Base-by-base conservation (phyloP, 1,284 basidiomycete genomes). In the Cryptococcus wingfieldii region DNA sequence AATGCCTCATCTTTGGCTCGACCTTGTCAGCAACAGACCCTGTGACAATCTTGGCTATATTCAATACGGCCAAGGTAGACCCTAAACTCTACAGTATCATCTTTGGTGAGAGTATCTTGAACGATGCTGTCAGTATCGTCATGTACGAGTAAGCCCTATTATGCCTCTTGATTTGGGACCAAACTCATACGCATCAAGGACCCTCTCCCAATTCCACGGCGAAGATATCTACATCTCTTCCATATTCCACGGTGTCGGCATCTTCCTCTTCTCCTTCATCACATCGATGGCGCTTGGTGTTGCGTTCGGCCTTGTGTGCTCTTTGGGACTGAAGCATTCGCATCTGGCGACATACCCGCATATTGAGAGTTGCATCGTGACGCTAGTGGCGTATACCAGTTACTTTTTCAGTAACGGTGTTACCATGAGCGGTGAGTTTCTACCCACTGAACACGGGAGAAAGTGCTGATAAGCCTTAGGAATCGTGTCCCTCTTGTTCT, bases 71-170 rank as follows among this genome's bases (percentile, higher is more conserved):
- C 80, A 96, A 98, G 76, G 95, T 98, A 59, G 95, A 99, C 76
- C 94, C 96, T 0, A 96, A 98, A 75, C 82, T 99, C 5, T 98
- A 98, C 79, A 89, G 87, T 53, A 85, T 98, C 78, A 99, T 99
- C 67, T 99, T 98, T 72, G 96, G 96, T 37, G 95, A 98, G 78
- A 90, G 88, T 74, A 83, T 99, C 59, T 79, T 99, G 60, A 98
- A 99, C 78, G 95, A 99, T 82, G 95, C 95, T 28, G 95, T 99
- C 67, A 93, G 91, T 80, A 98, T 98, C 80, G 95, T 98, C 78
- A 96, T 99, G 90, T 98, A 98, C 78, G 95, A 99, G 90, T 95
- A 72, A 81, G 90, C 31, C 0, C 5, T 37, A 16, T 10, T 37
- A 3, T 5, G n/a, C 19, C 34, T 10, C 13, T 25, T 2, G 1